Evolutionary conservation across 2,329 filamentous ascomycete genomes (phyloP).

Genomic region (Diatrype stigma): DNA sequence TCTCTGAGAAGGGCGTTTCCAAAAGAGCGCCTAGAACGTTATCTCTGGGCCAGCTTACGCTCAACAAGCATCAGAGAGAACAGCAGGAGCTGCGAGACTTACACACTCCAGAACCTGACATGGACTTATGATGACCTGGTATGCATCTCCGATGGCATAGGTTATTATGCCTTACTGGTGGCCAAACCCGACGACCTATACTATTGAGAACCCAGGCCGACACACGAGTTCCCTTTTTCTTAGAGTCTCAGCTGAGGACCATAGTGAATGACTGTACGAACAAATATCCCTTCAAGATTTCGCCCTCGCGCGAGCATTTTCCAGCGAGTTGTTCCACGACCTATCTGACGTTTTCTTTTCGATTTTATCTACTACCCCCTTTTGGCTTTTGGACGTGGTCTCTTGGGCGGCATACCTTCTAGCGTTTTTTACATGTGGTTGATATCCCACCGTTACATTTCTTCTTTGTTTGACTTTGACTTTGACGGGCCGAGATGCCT

Average conservation of each 20-base stretch:
- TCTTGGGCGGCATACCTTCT: neutral
- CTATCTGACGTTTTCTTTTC: neutral
- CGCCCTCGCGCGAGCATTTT: neutral
- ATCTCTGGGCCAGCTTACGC: conserved; percentile 58
- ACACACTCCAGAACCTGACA: conserved; percentile 5
- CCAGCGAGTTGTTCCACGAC: neutral
- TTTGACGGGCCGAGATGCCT: too few species aligned
- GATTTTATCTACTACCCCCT: neutral
- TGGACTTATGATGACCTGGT: conserved; percentile 30
- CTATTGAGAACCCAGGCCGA: too few species aligned
- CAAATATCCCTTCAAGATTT: conserved; percentile 3
- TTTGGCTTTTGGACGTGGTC: neutral
- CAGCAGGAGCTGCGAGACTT: neutral
- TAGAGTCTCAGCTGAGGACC: neutral
- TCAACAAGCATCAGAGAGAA: conserved; percentile 30
- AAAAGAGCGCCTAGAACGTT: conserved; percentile 59
- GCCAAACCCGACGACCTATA: neutral
- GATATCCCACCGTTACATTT: neutral
- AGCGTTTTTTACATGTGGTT: neutral
- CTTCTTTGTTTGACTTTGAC: neutral
- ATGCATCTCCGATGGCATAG: conserved; percentile 6
- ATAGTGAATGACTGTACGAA: conserved; percentile 16
- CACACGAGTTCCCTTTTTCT: too few species aligned
- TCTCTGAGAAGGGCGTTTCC: conserved; percentile 31
- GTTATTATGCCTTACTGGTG: neutral